These are phyloP conservation scores for Phyllostachys edulis DNA, from an alignment of 176 grass and related monocot species.

Conservation along the genomic window DNA sequence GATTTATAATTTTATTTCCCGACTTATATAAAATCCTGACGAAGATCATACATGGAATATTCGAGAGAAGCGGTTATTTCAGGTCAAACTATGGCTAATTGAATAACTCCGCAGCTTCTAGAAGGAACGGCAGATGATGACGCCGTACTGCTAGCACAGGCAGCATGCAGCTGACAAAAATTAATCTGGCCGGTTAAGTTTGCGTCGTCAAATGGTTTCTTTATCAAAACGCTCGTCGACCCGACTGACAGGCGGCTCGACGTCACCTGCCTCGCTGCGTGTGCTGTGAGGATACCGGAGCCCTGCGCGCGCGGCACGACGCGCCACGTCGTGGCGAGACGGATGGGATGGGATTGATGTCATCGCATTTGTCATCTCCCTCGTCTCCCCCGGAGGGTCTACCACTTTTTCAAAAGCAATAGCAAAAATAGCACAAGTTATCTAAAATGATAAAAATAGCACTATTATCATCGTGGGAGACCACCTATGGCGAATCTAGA, in stretches of 20 bases:
- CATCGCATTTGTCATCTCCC: not conserved
- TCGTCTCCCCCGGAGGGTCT: too few relatives aligned
- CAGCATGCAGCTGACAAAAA: too few relatives aligned
- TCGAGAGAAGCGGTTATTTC: not conserved
- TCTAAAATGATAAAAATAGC: too few relatives aligned
- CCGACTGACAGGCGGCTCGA: not conserved
- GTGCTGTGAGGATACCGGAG: too few relatives aligned
- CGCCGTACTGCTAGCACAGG: too few relatives aligned
- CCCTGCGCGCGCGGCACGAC: too few relatives aligned
- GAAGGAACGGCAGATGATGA: not conserved
- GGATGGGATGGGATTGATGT: not conserved
- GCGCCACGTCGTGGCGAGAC: not conserved
- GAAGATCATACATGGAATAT: not conserved
- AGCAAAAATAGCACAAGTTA: accelerated
- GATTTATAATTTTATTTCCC: not conserved
- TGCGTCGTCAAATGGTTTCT: too few relatives aligned
- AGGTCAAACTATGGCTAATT: not conserved
- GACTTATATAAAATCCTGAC: not conserved
- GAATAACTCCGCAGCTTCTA: not conserved
- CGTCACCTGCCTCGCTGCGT: not conserved
- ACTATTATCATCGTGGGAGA: too few relatives aligned
- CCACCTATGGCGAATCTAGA: too few relatives aligned
- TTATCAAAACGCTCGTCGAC: too few relatives aligned
- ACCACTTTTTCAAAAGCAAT: too few relatives aligned
- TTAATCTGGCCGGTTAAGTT: too few relatives aligned